These are phyloP conservation scores for Plasmodium gaboni DNA, from an alignment of 169 alveolate species.

Conservation along the genomic window DNA sequence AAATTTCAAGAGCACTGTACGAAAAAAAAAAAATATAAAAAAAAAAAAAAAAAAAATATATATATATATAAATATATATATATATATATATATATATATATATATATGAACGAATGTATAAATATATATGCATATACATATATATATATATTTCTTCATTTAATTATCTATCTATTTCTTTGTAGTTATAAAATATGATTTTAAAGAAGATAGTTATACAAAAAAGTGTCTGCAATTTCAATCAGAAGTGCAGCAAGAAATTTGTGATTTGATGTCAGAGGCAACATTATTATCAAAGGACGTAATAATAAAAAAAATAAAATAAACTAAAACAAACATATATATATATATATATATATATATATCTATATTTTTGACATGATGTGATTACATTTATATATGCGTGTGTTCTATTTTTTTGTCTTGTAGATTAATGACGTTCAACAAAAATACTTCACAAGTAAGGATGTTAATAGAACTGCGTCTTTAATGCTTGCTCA, in stretches of 20 bases:
- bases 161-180: not conserved
- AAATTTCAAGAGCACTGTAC: slow-evolving; percentile 84
- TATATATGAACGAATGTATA: not conserved
- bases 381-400: not conserved
- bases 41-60: slow-evolving; percentile 8
- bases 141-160: not conserved
- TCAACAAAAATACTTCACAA: slow-evolving; percentile 57
- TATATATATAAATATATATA: not conserved
- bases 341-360: slow-evolving; percentile 1
- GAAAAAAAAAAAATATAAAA: not conserved
- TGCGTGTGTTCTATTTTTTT: not conserved
- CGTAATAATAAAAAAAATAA: slow-evolving; percentile 23
- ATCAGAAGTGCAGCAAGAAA: slow-evolving; percentile 59
- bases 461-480: not conserved
- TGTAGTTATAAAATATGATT: slow-evolving; percentile 39
- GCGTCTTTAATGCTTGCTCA: too few relatives aligned
- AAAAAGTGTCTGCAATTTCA: slow-evolving; percentile 54
- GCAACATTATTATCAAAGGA: slow-evolving; percentile 64
- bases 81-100: not conserved
- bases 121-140: not conserved
- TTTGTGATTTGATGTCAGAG: slow-evolving; percentile 60
- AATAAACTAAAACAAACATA: not conserved
- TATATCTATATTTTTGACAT: not conserved
- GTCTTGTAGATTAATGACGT: slow-evolving; percentile 51
- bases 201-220: slow-evolving; percentile 48